Conservation (phyloP, 1,284 basidiomycete genomes). For the Phylloporus sp. region DNA sequence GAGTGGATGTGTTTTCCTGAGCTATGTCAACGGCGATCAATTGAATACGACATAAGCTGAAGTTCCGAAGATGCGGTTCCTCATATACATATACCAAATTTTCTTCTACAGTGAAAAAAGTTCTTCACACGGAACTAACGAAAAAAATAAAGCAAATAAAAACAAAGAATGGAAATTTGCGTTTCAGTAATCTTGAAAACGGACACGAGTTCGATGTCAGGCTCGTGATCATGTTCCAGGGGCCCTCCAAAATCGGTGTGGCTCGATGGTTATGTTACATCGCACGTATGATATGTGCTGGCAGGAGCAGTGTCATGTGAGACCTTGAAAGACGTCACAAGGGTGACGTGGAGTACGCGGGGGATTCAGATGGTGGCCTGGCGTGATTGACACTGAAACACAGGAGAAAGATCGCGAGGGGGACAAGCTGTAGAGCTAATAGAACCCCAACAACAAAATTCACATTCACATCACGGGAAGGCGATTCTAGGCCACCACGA, state of each 20-base stretch:
- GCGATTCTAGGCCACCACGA: constrained; percentile 22
- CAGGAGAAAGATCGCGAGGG: constrained; percentile 24
- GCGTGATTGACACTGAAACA: constrained; percentile 24
- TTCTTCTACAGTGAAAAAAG: constrained; percentile 15
- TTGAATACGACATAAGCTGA: constrained; percentile 36
- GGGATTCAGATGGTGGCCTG: constrained; percentile 3
- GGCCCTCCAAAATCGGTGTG: constrained; percentile 16
- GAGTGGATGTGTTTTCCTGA: constrained; percentile 35
- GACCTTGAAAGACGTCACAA: constrained; percentile 14
- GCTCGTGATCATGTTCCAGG: constrained; percentile 16
- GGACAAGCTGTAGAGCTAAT: constrained; percentile 17
- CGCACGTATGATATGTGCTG: constrained; percentile 14
- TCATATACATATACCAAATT: constrained; percentile 15
- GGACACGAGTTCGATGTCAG: constrained; percentile 14
- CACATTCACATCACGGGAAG: constrained; percentile 18
- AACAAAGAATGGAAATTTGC: constrained; percentile 18
- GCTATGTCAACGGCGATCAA: constrained; percentile 40
- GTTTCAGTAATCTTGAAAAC: constrained; percentile 1
- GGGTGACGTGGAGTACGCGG: constrained; percentile 9
- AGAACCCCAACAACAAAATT: no score
- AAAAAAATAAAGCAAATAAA: constrained; percentile 21
- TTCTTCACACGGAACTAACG: constrained; percentile 21
- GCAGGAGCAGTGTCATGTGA: constrained; percentile 17
- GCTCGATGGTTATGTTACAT: not conserved
- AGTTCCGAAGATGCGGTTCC: constrained; percentile 34